These are phyloP conservation scores for Brassica rapa DNA, from an alignment of 345 rosid species.

Conservation along the genomic window DNA sequence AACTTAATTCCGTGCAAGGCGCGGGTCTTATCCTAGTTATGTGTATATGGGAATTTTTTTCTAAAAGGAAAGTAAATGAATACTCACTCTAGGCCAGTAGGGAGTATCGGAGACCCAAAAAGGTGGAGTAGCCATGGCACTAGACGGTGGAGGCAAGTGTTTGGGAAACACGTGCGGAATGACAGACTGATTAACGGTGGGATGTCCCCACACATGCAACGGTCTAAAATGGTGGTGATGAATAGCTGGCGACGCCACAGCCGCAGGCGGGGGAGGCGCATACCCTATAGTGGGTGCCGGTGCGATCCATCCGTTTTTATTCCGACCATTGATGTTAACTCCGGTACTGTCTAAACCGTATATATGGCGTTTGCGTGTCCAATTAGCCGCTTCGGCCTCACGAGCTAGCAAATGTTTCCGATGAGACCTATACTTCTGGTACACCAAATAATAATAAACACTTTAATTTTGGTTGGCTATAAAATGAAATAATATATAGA, in stretches of 20 bases:
- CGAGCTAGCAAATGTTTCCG: conserved; percentile 80
- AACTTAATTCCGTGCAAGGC: too few species aligned
- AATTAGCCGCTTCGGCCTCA: conserved; percentile 80
- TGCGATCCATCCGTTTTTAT: conserved; percentile 51
- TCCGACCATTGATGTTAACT: conserved; percentile 39
- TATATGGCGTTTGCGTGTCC: conserved; percentile 75
- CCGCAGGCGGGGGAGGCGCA: conserved; percentile 20
- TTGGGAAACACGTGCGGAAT: conserved; percentile 58
- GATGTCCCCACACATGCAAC: conserved; percentile 96
- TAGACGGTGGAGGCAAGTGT: conserved; percentile 46
- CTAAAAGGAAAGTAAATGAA: not conserved
- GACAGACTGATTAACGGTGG: conserved; percentile 43
- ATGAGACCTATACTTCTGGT: conserved; percentile 86
- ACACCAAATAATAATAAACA: not conserved
- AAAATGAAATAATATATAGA: not conserved
- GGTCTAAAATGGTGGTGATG: conserved; percentile 64
- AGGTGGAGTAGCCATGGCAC: conserved; percentile 38
- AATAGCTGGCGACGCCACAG: not conserved
- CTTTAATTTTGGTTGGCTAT: not conserved
- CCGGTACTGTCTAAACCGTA: conserved; percentile 45
- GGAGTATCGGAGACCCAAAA: conserved; percentile 35
- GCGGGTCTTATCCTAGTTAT: too few species aligned
- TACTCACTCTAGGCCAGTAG: conserved; percentile 36
- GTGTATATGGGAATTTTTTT: not conserved
- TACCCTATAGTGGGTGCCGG: conserved; percentile 69